Conservation (phyloP, 129 eudicot species). For the Cynara cardunculus region DNA sequence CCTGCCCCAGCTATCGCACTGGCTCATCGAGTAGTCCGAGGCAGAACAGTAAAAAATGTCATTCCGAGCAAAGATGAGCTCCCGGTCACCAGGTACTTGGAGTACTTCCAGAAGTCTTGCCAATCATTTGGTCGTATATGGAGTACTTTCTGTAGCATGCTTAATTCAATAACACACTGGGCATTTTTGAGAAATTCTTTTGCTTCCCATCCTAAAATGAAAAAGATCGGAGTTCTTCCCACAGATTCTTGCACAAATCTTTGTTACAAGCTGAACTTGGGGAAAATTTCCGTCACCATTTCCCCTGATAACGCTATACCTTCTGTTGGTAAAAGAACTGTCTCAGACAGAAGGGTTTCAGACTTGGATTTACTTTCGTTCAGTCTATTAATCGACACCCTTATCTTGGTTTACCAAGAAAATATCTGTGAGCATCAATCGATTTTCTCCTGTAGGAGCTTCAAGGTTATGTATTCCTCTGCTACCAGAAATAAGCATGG, state of each 20-base stretch:
- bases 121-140: conserved; percentile 38
- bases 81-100: conserved; percentile 19
- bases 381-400: conserved; percentile 36
- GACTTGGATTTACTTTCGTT: conserved; percentile 43
- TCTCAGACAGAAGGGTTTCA: conserved; percentile 26
- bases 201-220: conserved; percentile 11
- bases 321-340: conserved; percentile 23
- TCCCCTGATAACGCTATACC: conserved; percentile 38
- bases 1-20: conserved; percentile 61
- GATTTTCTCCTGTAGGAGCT: conserved; percentile 53
- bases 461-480: conserved; percentile 48
- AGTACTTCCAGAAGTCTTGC: conserved; percentile 26
- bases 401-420: conserved; percentile 39
- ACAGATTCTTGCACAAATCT: conserved; percentile 27
- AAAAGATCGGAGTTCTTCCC: conserved; percentile 7
- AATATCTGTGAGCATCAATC: conserved; percentile 41
- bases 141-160: conserved; percentile 32
- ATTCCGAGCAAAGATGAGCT: conserved; percentile 19
- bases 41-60: conserved; percentile 34
- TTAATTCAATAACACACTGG: conserved; percentile 22
- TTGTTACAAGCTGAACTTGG: conserved; percentile 44
- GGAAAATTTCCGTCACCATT: conserved; percentile 41
- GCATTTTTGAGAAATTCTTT: conserved; percentile 16
- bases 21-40: conserved; percentile 61
- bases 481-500: conserved; percentile 11